phyloP scores from a whole-genome alignment of 306 rosid genomes.

The Castanea crenata region DNA sequence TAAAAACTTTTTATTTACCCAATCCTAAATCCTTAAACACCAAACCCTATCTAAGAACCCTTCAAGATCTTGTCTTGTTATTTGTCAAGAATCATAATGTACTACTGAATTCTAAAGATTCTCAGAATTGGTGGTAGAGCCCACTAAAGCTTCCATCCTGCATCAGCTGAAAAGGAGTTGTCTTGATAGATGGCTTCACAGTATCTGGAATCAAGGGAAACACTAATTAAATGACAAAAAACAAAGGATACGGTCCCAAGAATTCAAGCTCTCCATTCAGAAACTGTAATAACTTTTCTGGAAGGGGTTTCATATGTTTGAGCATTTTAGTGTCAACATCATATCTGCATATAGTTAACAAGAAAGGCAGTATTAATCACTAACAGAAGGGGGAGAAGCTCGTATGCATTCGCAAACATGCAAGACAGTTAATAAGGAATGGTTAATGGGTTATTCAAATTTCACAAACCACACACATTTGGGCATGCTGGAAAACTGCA shows the following conservation, averaged over 20 bases:
- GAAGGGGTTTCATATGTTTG: slow-evolving; percentile 71
- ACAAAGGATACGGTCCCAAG: slow-evolving; percentile 91
- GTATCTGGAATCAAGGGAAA: not conserved
- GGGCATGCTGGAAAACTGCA: slow-evolving; percentile 88
- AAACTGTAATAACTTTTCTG: slow-evolving; percentile 46
- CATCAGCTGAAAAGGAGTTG: not conserved
- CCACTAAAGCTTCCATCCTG: too few species aligned
- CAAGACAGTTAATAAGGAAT: not conserved
- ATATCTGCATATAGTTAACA: slow-evolving; percentile 50
- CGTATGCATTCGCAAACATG: not conserved
- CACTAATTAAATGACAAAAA: not conserved
- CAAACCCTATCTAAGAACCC: too few species aligned
- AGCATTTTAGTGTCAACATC: slow-evolving; percentile 61
- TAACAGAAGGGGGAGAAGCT: not conserved
- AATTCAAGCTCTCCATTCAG: slow-evolving; percentile 63
- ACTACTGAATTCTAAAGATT: too few species aligned
- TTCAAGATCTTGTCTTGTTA: too few species aligned
- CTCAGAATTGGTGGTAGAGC: too few species aligned
- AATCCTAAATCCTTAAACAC: too few species aligned
- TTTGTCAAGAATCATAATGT: too few species aligned
- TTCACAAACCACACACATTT: slow-evolving; percentile 45
- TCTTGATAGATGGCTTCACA: not conserved
- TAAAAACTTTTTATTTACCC: too few species aligned
- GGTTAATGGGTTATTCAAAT: not conserved
- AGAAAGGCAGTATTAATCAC: slow-evolving; percentile 16